A percentile compares a stretch with the other conserved stretches of the same genome.
Conservation (phyloP, 768 basidiomycete species). For the Mycena crocata region DNA sequence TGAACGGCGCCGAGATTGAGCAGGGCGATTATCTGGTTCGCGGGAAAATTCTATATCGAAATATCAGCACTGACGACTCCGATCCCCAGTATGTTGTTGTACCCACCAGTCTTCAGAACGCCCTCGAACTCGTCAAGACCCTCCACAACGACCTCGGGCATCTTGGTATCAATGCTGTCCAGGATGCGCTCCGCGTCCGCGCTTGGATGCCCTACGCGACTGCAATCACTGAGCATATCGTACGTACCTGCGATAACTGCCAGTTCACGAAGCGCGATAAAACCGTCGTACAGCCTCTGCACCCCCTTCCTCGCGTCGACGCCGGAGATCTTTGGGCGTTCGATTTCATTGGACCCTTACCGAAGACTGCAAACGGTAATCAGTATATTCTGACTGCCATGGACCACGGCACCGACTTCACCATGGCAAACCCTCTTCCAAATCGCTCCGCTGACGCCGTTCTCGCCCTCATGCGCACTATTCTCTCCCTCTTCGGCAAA, state of each 20-base stretch:
- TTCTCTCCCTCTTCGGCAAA: constrained; percentile 29
- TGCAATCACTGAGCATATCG: constrained; percentile 22
- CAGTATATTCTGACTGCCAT: constrained; percentile 34
- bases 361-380: constrained; percentile 27
- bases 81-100: constrained; percentile 21
- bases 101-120: constrained; percentile 20
- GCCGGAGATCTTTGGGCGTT: constrained; percentile 35
- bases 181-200: constrained; percentile 21
- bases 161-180: constrained; percentile 32
- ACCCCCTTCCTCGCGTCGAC: constrained; percentile 33
- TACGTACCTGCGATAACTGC: constrained; percentile 34
- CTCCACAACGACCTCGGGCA: constrained; percentile 33
- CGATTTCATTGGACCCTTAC: constrained; percentile 36
- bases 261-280: constrained; percentile 34
- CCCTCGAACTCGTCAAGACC: constrained; percentile 6
- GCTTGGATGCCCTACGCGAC: constrained; percentile 23
- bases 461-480: constrained; percentile 17
- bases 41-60: constrained; percentile 1
- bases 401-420: constrained; percentile 31
- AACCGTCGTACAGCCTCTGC: constrained; percentile 29
- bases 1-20: neutral
- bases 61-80: constrained; percentile 12
- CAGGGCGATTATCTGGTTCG: constrained; percentile 11
- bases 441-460: constrained; percentile 25
- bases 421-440: constrained; percentile 11